Conservation (phyloP, 441 rosid species). For the Breynia disticha region DNA sequence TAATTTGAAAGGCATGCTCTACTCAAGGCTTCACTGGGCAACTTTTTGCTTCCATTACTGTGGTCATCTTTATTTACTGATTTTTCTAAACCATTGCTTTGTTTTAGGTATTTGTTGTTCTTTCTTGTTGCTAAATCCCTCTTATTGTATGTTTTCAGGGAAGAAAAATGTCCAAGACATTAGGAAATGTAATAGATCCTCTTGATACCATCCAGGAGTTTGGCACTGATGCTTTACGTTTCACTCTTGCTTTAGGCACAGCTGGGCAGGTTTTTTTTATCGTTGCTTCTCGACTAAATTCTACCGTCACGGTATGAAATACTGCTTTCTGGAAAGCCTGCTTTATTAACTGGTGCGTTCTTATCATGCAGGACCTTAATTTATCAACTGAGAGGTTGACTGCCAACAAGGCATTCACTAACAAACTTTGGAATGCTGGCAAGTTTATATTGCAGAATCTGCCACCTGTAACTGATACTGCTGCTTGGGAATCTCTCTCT, state of each 20-base stretch:
- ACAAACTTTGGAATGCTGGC: conserved; percentile 98
- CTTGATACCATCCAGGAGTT: conserved; percentile 86
- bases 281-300: conserved; percentile 3
- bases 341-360: conserved; percentile 14
- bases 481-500: conserved; percentile 65
- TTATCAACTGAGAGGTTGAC: conserved; percentile 88
- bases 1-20: too few relatives aligned
- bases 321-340: background rate
- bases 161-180: conserved; percentile 86
- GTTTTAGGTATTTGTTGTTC: background rate
- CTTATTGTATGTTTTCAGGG: conserved; percentile 44
- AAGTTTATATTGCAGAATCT: conserved; percentile 81
- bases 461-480: conserved; percentile 52
- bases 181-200: conserved; percentile 92
- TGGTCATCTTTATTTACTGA: background rate
- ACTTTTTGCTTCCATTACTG: too few relatives aligned
- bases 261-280: conserved; percentile 80
- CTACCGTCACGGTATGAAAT: background rate
- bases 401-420: conserved; percentile 90
- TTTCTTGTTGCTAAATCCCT: background rate
- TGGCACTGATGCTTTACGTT: conserved; percentile 93
- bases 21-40: too few relatives aligned
- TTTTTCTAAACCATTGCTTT: background rate
- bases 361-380: conserved; percentile 66
- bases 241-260: conserved; percentile 87